phyloP scores from a whole-genome alignment of 2,329 filamentous ascomycete genomes.

The Xylariaceae sp. region DNA sequence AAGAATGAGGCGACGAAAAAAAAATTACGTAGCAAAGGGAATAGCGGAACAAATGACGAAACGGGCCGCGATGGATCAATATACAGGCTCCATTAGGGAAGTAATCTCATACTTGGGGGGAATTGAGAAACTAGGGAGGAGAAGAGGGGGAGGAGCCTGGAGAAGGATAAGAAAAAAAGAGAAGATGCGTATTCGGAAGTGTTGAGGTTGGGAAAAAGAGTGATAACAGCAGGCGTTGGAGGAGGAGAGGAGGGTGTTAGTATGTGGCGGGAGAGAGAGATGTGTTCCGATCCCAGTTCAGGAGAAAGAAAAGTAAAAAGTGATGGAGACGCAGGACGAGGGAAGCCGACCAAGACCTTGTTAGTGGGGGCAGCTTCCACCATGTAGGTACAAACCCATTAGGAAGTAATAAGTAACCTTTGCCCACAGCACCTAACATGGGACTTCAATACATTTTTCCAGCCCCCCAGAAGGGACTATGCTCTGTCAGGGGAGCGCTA shows the following conservation, averaged over 20 bases:
- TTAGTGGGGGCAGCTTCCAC: too few relatives aligned
- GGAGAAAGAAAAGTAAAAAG: too few relatives aligned
- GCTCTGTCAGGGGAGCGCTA: too few relatives aligned
- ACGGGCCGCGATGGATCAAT: constrained; percentile 33
- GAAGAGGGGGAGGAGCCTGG: constrained; percentile 27
- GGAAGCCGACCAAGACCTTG: too few relatives aligned
- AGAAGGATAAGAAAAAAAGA: constrained; percentile 32
- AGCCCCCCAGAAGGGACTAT: too few relatives aligned
- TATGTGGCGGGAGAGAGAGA: constrained; percentile 10
- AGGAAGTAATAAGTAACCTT: too few relatives aligned
- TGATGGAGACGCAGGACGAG: too few relatives aligned
- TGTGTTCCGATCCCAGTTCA: too few relatives aligned
- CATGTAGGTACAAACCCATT: too few relatives aligned
- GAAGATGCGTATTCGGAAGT: constrained; percentile 17
- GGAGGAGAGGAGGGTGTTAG: constrained; percentile 10
- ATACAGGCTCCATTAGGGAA: constrained; percentile 36
- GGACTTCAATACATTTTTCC: too few relatives aligned
- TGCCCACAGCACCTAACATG: too few relatives aligned
- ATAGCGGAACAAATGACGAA: constrained; percentile 30
- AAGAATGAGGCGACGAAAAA: constrained; percentile 11
- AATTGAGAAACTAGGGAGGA: constrained; percentile 14
- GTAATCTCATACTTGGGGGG: constrained; percentile 20
- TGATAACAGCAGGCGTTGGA: constrained; percentile 17
- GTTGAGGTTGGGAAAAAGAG: too few relatives aligned
- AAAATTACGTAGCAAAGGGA: constrained; percentile 18